Evolutionary conservation across 768 basidiomycete genomes (phyloP).

Genomic region (Calocera cornea): DNA sequence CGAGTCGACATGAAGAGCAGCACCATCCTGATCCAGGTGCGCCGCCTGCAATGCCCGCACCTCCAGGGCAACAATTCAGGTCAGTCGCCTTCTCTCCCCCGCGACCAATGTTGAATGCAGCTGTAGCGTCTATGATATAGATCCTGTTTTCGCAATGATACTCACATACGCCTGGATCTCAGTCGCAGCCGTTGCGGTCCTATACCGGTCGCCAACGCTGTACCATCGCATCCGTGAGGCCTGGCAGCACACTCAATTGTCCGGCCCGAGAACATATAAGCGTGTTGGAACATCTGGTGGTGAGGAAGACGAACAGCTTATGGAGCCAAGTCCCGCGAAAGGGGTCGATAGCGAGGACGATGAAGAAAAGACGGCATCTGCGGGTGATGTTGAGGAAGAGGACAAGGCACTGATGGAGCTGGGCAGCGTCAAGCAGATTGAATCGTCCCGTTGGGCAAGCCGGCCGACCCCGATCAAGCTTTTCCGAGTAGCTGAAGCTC

Average conservation of each 20-base stretch:
- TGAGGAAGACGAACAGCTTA: no score
- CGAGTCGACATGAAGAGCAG: no score
- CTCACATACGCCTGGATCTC: conserved; percentile 63
- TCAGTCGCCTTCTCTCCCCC: background rate
- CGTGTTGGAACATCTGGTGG: no score
- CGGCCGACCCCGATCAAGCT: conserved; percentile 32
- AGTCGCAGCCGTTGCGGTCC: conserved; percentile 36
- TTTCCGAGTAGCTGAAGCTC: conserved; percentile 26
- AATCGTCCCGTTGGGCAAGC: conserved; percentile 24
- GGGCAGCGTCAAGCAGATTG: background rate
- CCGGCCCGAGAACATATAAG: no score
- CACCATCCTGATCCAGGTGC: conserved; percentile 6
- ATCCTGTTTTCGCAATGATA: conserved; percentile 62
- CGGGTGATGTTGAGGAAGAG: conserved; percentile 23
- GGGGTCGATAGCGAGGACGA: conserved; percentile 35
- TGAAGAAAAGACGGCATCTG: conserved; percentile 40
- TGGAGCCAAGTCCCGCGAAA: no score
- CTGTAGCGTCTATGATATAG: conserved; percentile 54
- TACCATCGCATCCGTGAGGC: conserved; percentile 26
- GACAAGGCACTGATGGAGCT: conserved; percentile 8
- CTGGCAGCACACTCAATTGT: no score
- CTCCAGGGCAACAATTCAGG: conserved; percentile 5
- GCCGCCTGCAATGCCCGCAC: background rate
- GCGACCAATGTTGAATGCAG: background rate
- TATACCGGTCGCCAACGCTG: conserved; percentile 39